These are phyloP conservation scores for Hericium rajendrae DNA, from an alignment of 768 basidiomycete species.

Conservation along the genomic window DNA sequence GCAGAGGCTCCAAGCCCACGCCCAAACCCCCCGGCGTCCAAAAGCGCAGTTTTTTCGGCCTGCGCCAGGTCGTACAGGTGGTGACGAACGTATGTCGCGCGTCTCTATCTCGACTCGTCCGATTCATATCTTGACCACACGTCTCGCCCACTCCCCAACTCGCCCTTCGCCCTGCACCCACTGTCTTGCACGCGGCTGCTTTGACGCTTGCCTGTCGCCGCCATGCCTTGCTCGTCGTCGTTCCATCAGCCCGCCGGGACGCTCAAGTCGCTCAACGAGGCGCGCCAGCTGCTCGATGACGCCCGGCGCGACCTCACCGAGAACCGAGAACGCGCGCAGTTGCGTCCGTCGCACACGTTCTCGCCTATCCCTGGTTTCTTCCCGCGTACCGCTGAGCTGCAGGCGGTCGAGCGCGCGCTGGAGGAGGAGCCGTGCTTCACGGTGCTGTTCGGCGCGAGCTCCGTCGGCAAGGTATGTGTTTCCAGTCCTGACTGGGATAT, in stretches of 20 bases:
- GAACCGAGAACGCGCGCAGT: constrained; percentile 52
- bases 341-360: constrained; percentile 69
- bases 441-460: constrained; percentile 70
- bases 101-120: not conserved
- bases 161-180: constrained; percentile 1
- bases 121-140: not conserved
- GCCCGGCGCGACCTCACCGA: constrained; percentile 68
- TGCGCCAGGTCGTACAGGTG: constrained; percentile 71
- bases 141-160: constrained; percentile 1
- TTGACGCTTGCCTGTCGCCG: not conserved
- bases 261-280: constrained; percentile 71
- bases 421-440: constrained; percentile 73
- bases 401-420: constrained; percentile 53
- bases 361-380: constrained; percentile 69
- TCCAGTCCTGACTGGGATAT: not conserved
- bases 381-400: constrained; percentile 55
- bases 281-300: constrained; percentile 65
- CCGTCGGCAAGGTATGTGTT: constrained; percentile 59
- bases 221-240: constrained; percentile 12
- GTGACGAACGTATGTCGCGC: constrained; percentile 52
- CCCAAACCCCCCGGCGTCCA: constrained; percentile 35
- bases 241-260: constrained; percentile 61
- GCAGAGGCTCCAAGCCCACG: constrained; percentile 1
- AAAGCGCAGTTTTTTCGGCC: constrained; percentile 68
- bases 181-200: constrained; percentile 7